These are phyloP conservation scores for Wallacemonas collosoma DNA, from an alignment of 208 protist species.

Conservation along the genomic window DNA sequence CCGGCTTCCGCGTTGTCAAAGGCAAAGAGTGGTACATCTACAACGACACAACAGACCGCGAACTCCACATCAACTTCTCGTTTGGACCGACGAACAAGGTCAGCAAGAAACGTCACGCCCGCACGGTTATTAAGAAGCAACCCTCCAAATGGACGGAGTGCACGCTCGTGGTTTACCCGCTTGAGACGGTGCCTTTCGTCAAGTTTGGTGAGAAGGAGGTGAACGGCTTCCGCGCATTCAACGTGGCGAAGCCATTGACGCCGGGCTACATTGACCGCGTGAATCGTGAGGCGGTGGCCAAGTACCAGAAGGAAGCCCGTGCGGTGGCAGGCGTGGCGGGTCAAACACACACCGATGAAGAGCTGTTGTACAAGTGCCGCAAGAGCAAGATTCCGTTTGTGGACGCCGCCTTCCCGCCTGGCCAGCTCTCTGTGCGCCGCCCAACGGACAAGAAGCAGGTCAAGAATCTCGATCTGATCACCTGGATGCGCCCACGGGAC, in stretches of 20 bases:
- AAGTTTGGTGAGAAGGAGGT: constrained; percentile 29
- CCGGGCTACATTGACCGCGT: constrained; percentile 28
- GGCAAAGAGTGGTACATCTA: constrained; percentile 57
- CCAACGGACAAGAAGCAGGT: constrained; percentile 27
- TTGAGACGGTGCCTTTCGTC: constrained; percentile 47
- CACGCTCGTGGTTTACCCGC: constrained; percentile 45
- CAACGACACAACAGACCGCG: constrained; percentile 67
- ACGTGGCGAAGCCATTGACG: constrained; percentile 17
- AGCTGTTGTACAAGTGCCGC: constrained; percentile 44
- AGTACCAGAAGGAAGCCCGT: constrained; percentile 25
- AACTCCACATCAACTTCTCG: constrained; percentile 58
- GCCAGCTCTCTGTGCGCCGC: constrained; percentile 37
- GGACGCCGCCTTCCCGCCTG: constrained; percentile 52
- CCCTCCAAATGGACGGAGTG: constrained; percentile 22
- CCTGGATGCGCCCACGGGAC: constrained; percentile 61
- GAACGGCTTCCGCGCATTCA: constrained; percentile 27
- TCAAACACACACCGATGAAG: constrained; percentile 27
- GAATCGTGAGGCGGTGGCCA: constrained; percentile 26
- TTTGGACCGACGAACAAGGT: constrained; percentile 29
- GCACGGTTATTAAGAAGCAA: constrained; percentile 23
- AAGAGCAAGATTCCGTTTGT: constrained; percentile 49
- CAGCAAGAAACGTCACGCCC: constrained; percentile 26
- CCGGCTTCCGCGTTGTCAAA: constrained; percentile 55
- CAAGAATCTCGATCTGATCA: constrained; percentile 27
- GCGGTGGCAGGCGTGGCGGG: constrained; percentile 22